Base-by-base conservation (phyloP, 768 basidiomycete species). In the Rhizopogon vesiculosus region DNA sequence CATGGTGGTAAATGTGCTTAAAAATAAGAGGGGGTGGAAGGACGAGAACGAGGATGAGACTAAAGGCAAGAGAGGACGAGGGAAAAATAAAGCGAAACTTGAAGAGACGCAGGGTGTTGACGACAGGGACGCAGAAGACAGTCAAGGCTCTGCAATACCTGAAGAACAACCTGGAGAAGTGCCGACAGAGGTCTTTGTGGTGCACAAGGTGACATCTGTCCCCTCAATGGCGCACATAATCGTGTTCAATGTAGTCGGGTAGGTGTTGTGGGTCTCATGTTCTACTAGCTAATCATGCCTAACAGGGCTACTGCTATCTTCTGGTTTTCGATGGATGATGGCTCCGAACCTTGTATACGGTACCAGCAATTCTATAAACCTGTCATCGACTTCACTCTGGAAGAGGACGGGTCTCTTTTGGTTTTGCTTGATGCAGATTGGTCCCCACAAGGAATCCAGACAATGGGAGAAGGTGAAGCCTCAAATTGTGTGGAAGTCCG, bases 221-320 rank as follows among this genome's bases (percentile, higher is more conserved):
- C 56, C 73, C 7, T 67, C 73, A 3, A 69, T 7, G 66, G 63
- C 4, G 69, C 71, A 12, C 68, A 65, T 5, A 69, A 60, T 91
- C 13, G 57, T 91, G 5, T 93, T 92, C 66, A 86, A 76, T 56
- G 87, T 77, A 5, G 76, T 89, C 52, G 91, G 91, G 91, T 93
- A 62, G 45, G 85, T 71, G 10, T 25, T 33, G 18, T 43, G 33
- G 35, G 7, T 13, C 42, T 8, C 18, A 31, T 15, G 8, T 19
- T n/a, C 41, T 46, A 15, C 52, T 7, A 53, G 13, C 29, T 43
- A 16, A 29, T 52, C 4, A 19, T 35, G 31, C 53, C 53, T 25
- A 56, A 35, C 64, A 92, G 91, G 18, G 80, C 83, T 3, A 84
- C 85, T 1, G 88, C 89, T 0, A 62, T 93, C 9, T 92, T 91